Percentiles rank a stretch among this genome's conserved stretches.
Conservation (phyloP, 2,329 filamentous ascomycete species). For the Paraconiothyrium brasiliense region DNA sequence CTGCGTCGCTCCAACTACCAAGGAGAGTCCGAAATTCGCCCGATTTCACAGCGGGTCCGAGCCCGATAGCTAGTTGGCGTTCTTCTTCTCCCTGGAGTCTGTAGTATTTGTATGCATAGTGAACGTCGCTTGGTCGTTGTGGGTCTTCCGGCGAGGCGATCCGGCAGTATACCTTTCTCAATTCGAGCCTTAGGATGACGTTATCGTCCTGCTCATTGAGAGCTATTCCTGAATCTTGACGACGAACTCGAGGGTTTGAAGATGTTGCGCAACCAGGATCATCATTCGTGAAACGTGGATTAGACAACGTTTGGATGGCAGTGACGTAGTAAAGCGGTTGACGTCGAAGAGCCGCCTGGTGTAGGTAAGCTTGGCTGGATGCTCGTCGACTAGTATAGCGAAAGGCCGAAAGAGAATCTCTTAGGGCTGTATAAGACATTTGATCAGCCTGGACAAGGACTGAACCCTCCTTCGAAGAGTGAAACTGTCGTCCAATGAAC, state of each 20-base stretch:
- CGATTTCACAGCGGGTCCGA: conserved; percentile 32
- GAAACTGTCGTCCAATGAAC: conserved; percentile 19
- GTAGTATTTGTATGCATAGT: conserved; percentile 40
- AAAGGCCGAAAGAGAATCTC: conserved; percentile 32
- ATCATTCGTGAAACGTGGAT: conserved; percentile 29
- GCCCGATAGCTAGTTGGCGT: conserved; percentile 39
- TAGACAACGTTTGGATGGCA: conserved; percentile 57
- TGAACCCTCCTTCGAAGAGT: conserved; percentile 23
- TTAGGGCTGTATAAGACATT: conserved; percentile 26
- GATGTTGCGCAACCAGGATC: conserved; percentile 20
- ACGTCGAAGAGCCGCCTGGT: conserved; percentile 56
- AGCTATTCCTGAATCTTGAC: conserved; percentile 34
- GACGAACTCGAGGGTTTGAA: conserved; percentile 20
- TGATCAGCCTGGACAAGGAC: conserved; percentile 32
- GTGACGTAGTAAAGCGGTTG: conserved; percentile 53
- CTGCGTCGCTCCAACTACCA: conserved; percentile 30
- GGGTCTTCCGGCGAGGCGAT: conserved; percentile 36
- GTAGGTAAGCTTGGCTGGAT: conserved; percentile 31
- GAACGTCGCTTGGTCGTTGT: conserved; percentile 39
- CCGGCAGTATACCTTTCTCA: conserved; percentile 38
- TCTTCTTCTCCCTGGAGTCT: conserved; percentile 27
- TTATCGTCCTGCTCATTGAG: conserved; percentile 19
- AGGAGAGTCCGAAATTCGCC: conserved; percentile 33
- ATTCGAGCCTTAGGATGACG: conserved; percentile 32
- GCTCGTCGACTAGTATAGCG: conserved; percentile 33